Evolutionary conservation across 2,329 filamentous ascomycete genomes (phyloP).

Genomic region (Scleromitrula shiraiana): DNA sequence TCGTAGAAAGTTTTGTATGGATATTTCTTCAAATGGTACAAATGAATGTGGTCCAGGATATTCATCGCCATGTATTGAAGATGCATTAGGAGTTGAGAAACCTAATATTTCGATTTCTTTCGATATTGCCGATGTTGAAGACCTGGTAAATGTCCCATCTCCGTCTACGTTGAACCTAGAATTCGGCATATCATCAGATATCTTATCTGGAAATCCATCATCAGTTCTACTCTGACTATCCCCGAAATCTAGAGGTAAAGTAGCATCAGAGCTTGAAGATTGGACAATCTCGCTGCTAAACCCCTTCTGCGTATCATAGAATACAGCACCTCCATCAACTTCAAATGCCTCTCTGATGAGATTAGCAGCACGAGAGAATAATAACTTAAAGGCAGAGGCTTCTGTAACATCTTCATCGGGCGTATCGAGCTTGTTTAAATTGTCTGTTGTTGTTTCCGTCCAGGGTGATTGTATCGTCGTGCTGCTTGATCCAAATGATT

Average conservation of each 20-base stretch:
- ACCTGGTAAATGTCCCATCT: neutral
- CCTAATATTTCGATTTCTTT: constrained; percentile 25
- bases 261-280: neutral
- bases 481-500: constrained; percentile 15
- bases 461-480: constrained; percentile 17
- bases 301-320: constrained; percentile 28
- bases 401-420: constrained; percentile 20
- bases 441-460: constrained; percentile 1
- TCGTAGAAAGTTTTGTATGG: constrained; percentile 29
- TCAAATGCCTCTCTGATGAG: constrained; percentile 29
- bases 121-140: neutral
- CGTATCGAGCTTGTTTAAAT: constrained; percentile 4
- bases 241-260: constrained; percentile 3
- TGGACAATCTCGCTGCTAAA: constrained; percentile 12
- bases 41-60: constrained; percentile 22
- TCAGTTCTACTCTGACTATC: constrained; percentile 6
- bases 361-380: constrained; percentile 29
- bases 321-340: constrained; percentile 28
- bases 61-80: constrained; percentile 26
- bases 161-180: neutral
- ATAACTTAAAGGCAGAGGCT: constrained; percentile 19
- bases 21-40: constrained; percentile 24
- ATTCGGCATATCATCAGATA: neutral
- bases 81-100: constrained; percentile 25
- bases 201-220: neutral